Base-by-base conservation (phyloP, 208 protist species). In the Zelonia costaricensis region DNA sequence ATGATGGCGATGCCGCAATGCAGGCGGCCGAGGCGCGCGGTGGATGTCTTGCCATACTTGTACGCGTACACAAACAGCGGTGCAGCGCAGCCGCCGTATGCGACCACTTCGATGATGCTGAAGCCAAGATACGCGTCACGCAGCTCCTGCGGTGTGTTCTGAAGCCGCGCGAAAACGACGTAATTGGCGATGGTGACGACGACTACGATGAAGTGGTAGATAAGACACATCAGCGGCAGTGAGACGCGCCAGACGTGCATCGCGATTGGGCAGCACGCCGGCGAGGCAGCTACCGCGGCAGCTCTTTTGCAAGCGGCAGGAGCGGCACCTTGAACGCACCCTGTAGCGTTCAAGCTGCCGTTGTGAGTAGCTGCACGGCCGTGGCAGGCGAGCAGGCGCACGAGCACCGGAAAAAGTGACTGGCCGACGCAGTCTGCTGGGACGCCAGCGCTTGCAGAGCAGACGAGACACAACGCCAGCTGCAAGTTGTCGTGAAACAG, bases 51-150 rank as follows among this genome's bases (percentile, higher is more conserved):
- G n/a, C 81, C 83, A 59, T 95, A 95, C 62, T 91, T 92, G 71
- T 92, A 95, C 25, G 82, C 65, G 58, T 87, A 91, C 4, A 95
- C 69, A 62, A 93, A 89, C 16, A 92, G 67, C 23, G 89, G 89
- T 6, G 59, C 85, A 0, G 69, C 76, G 33, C 59, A 59, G 3
- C 45, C 25, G 3, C 45, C 84, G 48, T 80, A 92, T 2, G 54
- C 42, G 12, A 90, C 28, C 16, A 86, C 28, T 20, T 73, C 80
- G 23, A 92, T 71, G 60, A 91, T 65, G 30, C 62, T 46, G 53
- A 95, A 95, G 13, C 71, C 81, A 0, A 92, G 46, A 23, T 88
- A 71, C 0, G 76, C 84, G 7, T 56, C 40, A 27, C 61, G 49
- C 12, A 86, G 27, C 15, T 40, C 33, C 28, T 20, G 4, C 0